phyloP scores from a whole-genome alignment of 768 basidiomycete genomes.

The Suillus spraguei region DNA sequence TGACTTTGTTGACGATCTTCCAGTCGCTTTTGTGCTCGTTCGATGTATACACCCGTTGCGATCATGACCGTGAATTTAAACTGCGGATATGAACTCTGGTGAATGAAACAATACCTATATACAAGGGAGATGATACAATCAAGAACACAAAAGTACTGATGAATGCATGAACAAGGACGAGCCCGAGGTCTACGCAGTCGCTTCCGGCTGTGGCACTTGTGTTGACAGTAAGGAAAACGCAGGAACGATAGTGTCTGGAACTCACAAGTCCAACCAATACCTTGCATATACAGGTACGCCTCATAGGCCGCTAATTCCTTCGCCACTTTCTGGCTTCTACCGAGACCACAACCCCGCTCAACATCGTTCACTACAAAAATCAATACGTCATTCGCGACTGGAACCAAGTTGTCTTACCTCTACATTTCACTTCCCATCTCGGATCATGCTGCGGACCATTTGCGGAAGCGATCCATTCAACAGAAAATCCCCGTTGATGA shows the following conservation, averaged over 20 bases:
- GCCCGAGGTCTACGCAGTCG: neutral
- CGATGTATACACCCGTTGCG: neutral
- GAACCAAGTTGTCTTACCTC: slow-evolving; percentile 40
- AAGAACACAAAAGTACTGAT: neutral
- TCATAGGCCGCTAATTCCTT: slow-evolving; percentile 66
- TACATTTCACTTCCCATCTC: slow-evolving; percentile 57
- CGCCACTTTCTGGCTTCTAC: slow-evolving; percentile 62
- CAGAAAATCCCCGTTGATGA: slow-evolving; percentile 41
- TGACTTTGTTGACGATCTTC: slow-evolving; percentile 16
- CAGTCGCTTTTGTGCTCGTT: slow-evolving; percentile 16
- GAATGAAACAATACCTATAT: neutral
- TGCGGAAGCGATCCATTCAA: slow-evolving; percentile 50
- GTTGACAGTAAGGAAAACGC: neutral
- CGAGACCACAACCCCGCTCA: slow-evolving; percentile 51
- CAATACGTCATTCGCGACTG: neutral
- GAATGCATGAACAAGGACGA: neutral
- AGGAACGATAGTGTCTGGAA: neutral
- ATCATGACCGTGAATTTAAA: neutral
- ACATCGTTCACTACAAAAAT: slow-evolving; percentile 47
- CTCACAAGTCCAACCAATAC: slow-evolving; percentile 46
- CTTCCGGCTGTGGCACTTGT: slow-evolving; percentile 4
- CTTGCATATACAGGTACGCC: slow-evolving; percentile 47
- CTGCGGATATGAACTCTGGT: neutral
- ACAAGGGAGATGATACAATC: neutral
- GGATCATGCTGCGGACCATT: slow-evolving; percentile 56